phyloP scores from a whole-genome alignment of 106 monocot genomes.

The Platanthera zijinensis region DNA sequence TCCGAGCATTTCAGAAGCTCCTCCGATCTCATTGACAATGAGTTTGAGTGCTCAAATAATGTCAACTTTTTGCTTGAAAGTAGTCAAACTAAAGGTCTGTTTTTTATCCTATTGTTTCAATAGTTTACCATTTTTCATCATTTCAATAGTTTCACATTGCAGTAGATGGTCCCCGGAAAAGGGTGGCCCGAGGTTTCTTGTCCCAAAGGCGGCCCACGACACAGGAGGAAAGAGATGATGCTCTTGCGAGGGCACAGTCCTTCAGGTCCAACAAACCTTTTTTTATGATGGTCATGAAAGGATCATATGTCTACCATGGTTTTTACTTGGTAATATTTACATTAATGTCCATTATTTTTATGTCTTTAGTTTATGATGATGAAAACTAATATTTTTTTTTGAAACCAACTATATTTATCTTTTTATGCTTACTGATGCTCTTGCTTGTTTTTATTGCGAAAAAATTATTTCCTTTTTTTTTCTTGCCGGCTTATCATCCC shows the following conservation, averaged over 20 bases:
- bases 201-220: constrained; percentile 57
- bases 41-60: background rate
- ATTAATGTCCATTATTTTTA: background rate
- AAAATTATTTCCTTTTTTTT: background rate
- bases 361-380: background rate
- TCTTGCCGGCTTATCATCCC: background rate
- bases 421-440: background rate
- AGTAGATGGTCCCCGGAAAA: constrained; percentile 12
- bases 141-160: background rate
- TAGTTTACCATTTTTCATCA: background rate
- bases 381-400: background rate
- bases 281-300: constrained; percentile 32
- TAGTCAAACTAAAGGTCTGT: background rate
- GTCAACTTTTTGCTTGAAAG: background rate
- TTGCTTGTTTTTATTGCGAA: background rate
- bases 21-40: background rate
- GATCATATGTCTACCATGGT: constrained; percentile 41
- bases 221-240: constrained; percentile 30
- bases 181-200: constrained; percentile 13
- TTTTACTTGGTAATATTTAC: constrained; percentile 14
- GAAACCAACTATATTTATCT: background rate
- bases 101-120: background rate
- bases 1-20: background rate
- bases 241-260: constrained; percentile 30
- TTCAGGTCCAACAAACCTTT: constrained; percentile 56